Base-by-base conservation (phyloP, 1,284 basidiomycete species). In the Amylostereum chailletii region DNA sequence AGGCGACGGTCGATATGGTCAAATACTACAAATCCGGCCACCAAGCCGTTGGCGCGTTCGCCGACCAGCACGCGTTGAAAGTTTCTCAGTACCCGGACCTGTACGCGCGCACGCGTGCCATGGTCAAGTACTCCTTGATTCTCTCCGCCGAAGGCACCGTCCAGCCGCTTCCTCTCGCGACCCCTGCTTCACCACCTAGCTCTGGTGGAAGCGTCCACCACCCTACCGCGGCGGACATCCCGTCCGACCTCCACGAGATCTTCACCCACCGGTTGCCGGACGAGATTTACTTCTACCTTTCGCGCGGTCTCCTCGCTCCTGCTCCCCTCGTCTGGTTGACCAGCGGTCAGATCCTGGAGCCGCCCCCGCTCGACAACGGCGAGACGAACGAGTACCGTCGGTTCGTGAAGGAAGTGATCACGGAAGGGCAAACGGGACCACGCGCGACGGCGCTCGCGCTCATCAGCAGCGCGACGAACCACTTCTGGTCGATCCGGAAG, bases 231-330 rank as follows among this genome's bases (percentile, higher is more conserved):
- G 82, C 85, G 29, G 95, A 98, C 58, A 83, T 99, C 36, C 95
- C 95, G 1, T 67, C 72, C 41, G 95, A 99, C 68, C 72, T 99
- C 37, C 90, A 96, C 63, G 94, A 97, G 47, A 88, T 99, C 56
- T 99, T 98, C 70, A 96, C 94, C 2, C 77, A 90, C 64, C 86
- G 93, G 36, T 76, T 99, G 11, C 95, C 96, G 0, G 95, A 99
- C 67, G 94, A 99, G 64, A 77, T 98, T 51, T 98, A 95, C 71
- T 95, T 88, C 67, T 95, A 97, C 65, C 78, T 99, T 51, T 97
- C 94, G 43, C 83, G 93, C 11, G 95, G 95, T 5, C 77, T 99
- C 30, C 69, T 98, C 51, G 84, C 85, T 8, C 87, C 93, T 0
- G 87, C 90, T 56, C 83, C 93, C 6, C 79, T 99, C 11, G 86